phyloP scores from a whole-genome alignment of 208 protist species.

The Lotmaria passim region DNA sequence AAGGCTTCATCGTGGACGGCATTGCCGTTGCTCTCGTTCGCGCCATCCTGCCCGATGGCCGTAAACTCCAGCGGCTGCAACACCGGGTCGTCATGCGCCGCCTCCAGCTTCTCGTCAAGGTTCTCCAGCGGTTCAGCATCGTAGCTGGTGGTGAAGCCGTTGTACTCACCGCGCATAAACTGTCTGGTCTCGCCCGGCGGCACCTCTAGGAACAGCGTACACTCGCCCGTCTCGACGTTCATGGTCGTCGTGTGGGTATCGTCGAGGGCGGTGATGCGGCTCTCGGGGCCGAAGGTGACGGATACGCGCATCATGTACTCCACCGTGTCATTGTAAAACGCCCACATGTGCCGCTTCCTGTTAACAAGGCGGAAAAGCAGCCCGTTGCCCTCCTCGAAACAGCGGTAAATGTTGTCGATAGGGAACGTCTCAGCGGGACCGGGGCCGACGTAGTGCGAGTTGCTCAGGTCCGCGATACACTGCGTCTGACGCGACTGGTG shows the following conservation, averaged over 20 bases:
- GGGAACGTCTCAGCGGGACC: constrained; percentile 47
- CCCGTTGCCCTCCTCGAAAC: constrained; percentile 75
- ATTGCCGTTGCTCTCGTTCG: not conserved
- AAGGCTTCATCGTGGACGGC: not conserved
- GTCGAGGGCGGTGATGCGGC: constrained; percentile 50
- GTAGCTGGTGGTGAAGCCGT: constrained; percentile 61
- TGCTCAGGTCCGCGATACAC: constrained; percentile 9
- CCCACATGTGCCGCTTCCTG: constrained; percentile 56
- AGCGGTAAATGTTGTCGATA: constrained; percentile 55
- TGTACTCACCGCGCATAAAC: constrained; percentile 86
- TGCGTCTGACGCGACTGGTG: constrained; percentile 27
- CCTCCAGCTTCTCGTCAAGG: constrained; percentile 6
- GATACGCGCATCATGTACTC: constrained; percentile 66
- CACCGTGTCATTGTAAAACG: constrained; percentile 83
- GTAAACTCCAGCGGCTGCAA: constrained; percentile 8
- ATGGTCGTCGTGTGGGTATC: constrained; percentile 37
- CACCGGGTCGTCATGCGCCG: not conserved
- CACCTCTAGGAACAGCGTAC: constrained; percentile 48
- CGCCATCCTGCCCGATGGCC: not conserved
- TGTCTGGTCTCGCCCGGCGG: constrained; percentile 54
- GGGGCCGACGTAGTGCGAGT: constrained; percentile 32
- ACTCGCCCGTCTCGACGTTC: constrained; percentile 53
- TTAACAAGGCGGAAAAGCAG: constrained; percentile 81
- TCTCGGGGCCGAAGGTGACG: constrained; percentile 71
- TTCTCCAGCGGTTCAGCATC: constrained; percentile 38